Evolutionary conservation across 805 yeast genomes (phyloP).

Genomic region (Wickerhamomyces sydowiorum): DNA sequence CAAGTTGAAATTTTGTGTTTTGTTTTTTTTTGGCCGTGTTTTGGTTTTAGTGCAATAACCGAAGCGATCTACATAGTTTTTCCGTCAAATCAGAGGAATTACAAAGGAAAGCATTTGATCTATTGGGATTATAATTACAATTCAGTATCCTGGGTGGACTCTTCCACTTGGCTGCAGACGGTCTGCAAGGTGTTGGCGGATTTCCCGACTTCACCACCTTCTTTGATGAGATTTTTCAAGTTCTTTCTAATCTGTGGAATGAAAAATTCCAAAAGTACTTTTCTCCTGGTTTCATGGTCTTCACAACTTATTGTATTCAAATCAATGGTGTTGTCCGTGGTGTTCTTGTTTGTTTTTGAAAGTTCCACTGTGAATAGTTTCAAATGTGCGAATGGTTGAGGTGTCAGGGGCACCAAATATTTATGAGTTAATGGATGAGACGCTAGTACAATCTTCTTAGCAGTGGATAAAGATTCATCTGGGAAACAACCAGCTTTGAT

Average conservation of each 20-base stretch:
- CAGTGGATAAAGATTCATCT: constrained; percentile 12
- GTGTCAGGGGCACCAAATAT: constrained; percentile 48
- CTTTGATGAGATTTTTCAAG: constrained; percentile 45
- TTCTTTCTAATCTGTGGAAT: constrained; percentile 43
- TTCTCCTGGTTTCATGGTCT: constrained; percentile 51
- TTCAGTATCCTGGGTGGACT: background rate
- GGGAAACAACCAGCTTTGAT: constrained; percentile 34
- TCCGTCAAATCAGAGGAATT: too few relatives aligned
- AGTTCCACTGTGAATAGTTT: constrained; percentile 48
- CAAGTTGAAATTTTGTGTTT: background rate
- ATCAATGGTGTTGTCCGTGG: constrained; percentile 24
- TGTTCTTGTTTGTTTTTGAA: constrained; percentile 9
- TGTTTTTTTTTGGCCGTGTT: background rate
- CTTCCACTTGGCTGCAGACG: constrained; percentile 3
- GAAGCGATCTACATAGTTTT: background rate
- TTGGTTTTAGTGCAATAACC: background rate
- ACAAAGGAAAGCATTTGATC: too few relatives aligned
- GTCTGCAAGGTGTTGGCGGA: constrained; percentile 28
- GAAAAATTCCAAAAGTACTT: constrained; percentile 49
- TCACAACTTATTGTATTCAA: constrained; percentile 49
- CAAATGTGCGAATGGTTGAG: constrained; percentile 62
- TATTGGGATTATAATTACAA: background rate
- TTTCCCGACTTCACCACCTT: constrained; percentile 70
- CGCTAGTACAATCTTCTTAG: constrained; percentile 10
- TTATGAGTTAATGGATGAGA: constrained; percentile 43